Percentiles rank a stretch among this genome's conserved stretches.
Evolutionary conservation across 2,329 filamentous ascomycete genomes (phyloP).

Genomic region (Monilinia laxa): DNA sequence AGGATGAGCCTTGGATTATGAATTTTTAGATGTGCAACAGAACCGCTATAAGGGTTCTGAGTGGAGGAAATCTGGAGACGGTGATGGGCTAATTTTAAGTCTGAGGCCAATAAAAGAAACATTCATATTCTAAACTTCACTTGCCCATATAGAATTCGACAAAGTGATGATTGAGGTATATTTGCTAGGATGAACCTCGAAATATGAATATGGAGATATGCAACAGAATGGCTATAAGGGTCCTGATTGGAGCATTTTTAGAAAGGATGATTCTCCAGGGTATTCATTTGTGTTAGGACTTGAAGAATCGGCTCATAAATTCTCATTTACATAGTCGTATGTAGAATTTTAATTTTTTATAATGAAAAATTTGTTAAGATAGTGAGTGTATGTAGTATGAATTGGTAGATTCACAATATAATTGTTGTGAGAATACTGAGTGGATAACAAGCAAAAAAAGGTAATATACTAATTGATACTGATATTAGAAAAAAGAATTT

Average conservation of each 20-base stretch:
- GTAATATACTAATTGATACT: too few species aligned
- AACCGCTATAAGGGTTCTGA: neutral
- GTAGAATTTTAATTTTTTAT: too few species aligned
- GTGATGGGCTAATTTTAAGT: neutral
- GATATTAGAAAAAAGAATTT: neutral
- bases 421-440: too few species aligned
- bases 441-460: too few species aligned
- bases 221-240: neutral
- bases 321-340: too few species aligned
- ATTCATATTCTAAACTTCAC: neutral
- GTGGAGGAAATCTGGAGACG: neutral
- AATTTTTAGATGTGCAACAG: neutral
- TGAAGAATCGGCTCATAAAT: too few species aligned
- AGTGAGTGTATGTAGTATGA: too few species aligned
- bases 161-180: neutral
- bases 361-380: too few species aligned
- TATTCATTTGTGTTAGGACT: neutral
- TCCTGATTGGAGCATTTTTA: neutral
- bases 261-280: neutral
- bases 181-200: neutral
- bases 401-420: too few species aligned
- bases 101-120: too few species aligned
- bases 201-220: neutral
- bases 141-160: neutral
- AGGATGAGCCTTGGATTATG: neutral